phyloP scores from a whole-genome alignment of 352 stramenopile genomes.

The Phytophthora boehmeriae region DNA sequence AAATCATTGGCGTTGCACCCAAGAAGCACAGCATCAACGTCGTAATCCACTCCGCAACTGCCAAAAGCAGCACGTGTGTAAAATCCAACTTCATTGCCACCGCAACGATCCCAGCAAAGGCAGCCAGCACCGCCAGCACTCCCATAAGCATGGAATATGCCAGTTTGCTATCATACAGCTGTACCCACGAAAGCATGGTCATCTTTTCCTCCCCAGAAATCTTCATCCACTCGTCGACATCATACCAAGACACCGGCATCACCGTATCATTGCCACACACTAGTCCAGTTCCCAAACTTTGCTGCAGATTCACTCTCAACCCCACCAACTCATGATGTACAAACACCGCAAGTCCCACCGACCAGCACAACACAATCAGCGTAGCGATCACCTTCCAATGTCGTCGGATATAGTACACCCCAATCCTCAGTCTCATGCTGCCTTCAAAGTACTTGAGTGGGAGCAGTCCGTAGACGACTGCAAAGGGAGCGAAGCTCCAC shows the following conservation, averaged over 20 bases:
- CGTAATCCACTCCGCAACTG: conserved; percentile 57
- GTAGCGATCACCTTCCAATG: conserved; percentile 78
- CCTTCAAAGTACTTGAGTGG: conserved; percentile 74
- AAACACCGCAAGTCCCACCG: conserved; percentile 65
- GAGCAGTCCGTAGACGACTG: conserved; percentile 60
- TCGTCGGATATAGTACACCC: conserved; percentile 75
- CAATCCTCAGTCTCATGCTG: conserved; percentile 69
- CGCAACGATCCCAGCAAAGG: conserved; percentile 70
- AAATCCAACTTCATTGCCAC: conserved; percentile 83
- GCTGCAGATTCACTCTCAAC: conserved; percentile 47
- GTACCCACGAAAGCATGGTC: conserved; percentile 62
- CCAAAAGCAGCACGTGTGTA: conserved; percentile 65
- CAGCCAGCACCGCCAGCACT: conserved; percentile 59
- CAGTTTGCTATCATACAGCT: conserved; percentile 70
- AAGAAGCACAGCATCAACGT: conserved; percentile 59
- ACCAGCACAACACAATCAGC: conserved; percentile 73
- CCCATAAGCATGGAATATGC: conserved; percentile 69
- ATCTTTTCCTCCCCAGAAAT: conserved; percentile 35
- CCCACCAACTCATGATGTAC: conserved; percentile 58
- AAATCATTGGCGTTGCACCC: conserved; percentile 49
- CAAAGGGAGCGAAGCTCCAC: conserved; percentile 70
- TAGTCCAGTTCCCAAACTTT: conserved; percentile 42
- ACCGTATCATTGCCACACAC: conserved; percentile 49
- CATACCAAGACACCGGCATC: conserved; percentile 54
- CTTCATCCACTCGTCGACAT: conserved; percentile 39